Base-by-base conservation (phyloP, 345 rosid species). In the Melaleuca quinquenervia region DNA sequence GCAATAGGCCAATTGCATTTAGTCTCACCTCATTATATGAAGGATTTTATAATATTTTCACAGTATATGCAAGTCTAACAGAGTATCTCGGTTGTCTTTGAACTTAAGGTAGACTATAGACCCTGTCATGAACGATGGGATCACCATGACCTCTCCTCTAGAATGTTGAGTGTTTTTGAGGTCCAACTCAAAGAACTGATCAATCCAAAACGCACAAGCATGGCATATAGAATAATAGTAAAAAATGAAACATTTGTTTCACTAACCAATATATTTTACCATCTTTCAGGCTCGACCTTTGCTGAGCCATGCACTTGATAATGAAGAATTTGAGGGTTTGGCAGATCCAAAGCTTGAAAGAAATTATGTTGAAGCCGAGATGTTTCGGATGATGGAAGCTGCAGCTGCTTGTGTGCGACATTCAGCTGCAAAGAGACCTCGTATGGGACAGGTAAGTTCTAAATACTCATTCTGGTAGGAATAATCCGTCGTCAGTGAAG, bases 341-440 rank as follows among this genome's bases (percentile, higher is more conserved):
- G 94, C 86, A 84, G 99, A 97, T 89, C 96, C 98, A 50, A 93
- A 92, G 92, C 96, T 97, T 13, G 95, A 86, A 64, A 89, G 90
- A 84, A 92, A 94, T 86, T 96, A 92, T 87, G 89, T 89, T 76
- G 95, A 89, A 64, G 86, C 90, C 70, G 96, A 95, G 89, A 94
- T 97, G 96, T 94, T 96, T 84, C 88, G 84, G 86, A 92, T 97
- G 98, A 91, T 96, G 45, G 96, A 93, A 93, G 97, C 95, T 87
- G 98, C 99, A 41, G 97, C 96, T 45, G 98, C 96, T 51, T 96
- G 98, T 89, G 93, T 97, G 86, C 93, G 98, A 80, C 99, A 96
- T 90, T 93, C 92, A 84, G 95, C 99, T 89, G 90, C 93, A 83
- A 97, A 93, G 90, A 94, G 99, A 89, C 99, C 99, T 82, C 90